These are phyloP conservation scores for Naumovozyma castellii DNA, from an alignment of 805 yeast species.

Conservation along the genomic window DNA sequence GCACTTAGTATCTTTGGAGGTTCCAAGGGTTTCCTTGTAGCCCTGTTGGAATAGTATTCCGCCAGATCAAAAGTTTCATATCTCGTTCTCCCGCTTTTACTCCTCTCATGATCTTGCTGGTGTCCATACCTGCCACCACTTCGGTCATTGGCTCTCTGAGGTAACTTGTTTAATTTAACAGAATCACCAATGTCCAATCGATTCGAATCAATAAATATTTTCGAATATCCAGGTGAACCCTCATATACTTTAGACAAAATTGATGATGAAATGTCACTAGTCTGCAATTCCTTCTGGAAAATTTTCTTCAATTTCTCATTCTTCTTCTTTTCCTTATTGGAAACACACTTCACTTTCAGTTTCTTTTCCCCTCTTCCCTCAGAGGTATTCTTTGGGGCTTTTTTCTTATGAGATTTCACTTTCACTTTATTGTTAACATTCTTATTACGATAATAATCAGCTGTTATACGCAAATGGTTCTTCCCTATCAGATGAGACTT, in stretches of 20 bases:
- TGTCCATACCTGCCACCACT: neutral
- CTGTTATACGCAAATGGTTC: conserved; percentile 61
- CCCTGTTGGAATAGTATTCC: neutral
- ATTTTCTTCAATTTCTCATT: conserved; percentile 12
- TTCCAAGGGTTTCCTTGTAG: too few relatives aligned
- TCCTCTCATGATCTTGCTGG: neutral
- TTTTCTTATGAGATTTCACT: conserved; percentile 25
- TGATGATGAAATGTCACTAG: neutral
- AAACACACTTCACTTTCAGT: conserved; percentile 5
- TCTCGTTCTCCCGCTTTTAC: neutral
- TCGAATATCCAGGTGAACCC: conserved; percentile 27
- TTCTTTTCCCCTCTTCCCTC: neutral
- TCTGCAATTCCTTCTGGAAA: conserved; percentile 15
- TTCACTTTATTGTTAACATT: conserved; percentile 8
- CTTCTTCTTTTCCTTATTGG: conserved; percentile 13
- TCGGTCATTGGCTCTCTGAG: conserved; percentile 23
- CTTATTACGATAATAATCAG: conserved; percentile 60
- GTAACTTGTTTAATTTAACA: conserved; percentile 15
- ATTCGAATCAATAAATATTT: conserved; percentile 19
- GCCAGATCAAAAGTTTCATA: neutral
- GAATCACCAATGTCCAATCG: conserved; percentile 24
- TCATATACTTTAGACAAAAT: conserved; percentile 11
- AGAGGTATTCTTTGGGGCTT: neutral
- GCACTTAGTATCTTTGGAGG: neutral
- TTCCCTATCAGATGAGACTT: conserved; percentile 71